Percentiles rank a stretch among this genome's conserved stretches.
phyloP scores from a whole-genome alignment of 2,329 filamentous ascomycete genomes.

The Sordariomycetes sp. region DNA sequence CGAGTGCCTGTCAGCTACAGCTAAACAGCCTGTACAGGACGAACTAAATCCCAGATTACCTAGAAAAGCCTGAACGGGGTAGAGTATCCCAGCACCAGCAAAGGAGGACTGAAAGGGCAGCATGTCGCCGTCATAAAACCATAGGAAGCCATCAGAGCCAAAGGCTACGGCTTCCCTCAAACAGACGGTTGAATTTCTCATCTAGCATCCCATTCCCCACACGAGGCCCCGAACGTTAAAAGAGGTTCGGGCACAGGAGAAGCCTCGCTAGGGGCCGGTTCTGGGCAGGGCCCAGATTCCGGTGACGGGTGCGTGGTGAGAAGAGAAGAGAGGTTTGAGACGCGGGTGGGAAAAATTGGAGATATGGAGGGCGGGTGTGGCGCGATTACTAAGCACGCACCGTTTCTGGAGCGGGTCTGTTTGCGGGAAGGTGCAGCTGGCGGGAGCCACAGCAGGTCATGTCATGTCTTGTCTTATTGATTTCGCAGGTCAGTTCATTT shows the following conservation, averaged over 20 bases:
- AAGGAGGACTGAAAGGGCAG: not conserved
- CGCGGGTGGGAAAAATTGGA: not conserved
- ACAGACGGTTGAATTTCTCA: not conserved
- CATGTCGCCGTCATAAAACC: constrained; percentile 16
- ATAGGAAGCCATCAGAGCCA: constrained; percentile 29
- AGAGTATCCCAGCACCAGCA: not conserved
- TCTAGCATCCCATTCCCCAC: constrained; percentile 1
- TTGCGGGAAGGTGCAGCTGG: not conserved
- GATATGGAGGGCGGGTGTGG: not conserved
- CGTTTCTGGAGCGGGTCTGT: no score
- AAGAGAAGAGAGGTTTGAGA: not conserved
- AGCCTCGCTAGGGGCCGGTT: not conserved
- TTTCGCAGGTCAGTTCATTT: no score
- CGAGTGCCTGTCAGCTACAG: no score
- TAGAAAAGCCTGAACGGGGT: not conserved
- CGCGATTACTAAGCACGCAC: not conserved
- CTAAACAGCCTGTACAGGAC: no score
- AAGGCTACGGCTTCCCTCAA: constrained; percentile 28
- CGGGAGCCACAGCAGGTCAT: not conserved
- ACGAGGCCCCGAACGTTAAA: not conserved
- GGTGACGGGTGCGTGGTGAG: not conserved
- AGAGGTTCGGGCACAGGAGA: not conserved
- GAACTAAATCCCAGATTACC: not conserved
- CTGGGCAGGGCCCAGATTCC: not conserved
- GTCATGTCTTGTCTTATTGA: not conserved